Conservation (phyloP, 192 early-diverging fungal species). For the Funneliformis geosporum region DNA sequence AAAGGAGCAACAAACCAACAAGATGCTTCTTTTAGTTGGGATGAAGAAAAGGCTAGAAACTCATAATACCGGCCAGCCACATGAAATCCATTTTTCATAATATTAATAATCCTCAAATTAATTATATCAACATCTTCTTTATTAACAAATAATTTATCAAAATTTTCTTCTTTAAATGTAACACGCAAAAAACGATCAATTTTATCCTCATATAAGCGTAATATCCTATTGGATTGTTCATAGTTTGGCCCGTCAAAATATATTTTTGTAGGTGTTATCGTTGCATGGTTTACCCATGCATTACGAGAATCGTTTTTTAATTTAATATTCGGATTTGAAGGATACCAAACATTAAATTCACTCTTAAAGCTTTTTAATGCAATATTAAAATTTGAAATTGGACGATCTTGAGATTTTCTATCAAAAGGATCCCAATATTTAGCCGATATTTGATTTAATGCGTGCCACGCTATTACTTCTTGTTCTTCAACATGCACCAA, state of each 20-base stretch:
- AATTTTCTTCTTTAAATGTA: slow-evolving; percentile 65
- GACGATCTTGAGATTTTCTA: background rate
- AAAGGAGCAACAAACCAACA: slow-evolving; percentile 59
- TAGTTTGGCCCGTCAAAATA: slow-evolving; percentile 61
- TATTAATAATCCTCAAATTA: slow-evolving; percentile 47
- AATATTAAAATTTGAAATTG: background rate
- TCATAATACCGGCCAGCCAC: slow-evolving; percentile 56
- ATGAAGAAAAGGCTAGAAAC: slow-evolving; percentile 66
- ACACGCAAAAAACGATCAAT: slow-evolving; percentile 68
- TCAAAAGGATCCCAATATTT: slow-evolving; percentile 26
- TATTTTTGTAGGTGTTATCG: slow-evolving; percentile 65
- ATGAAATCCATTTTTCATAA: slow-evolving; percentile 51
- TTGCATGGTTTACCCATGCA: slow-evolving; percentile 21
- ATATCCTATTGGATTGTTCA: slow-evolving; percentile 71
- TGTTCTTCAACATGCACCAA: background rate
- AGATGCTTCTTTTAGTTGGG: slow-evolving; percentile 61
- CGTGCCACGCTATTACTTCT: background rate
- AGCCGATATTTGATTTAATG: background rate
- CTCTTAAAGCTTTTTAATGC: background rate
- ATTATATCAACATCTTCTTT: slow-evolving; percentile 42
- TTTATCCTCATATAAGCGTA: slow-evolving; percentile 55
- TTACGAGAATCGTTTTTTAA: background rate
- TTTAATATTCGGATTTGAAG: background rate
- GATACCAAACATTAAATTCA: background rate
- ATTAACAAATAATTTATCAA: slow-evolving; percentile 40